A percentile compares a stretch with the other conserved stretches of the same genome.
phyloP scores from a whole-genome alignment of 2,329 filamentous ascomycete species.

The Massarina eburnea region DNA sequence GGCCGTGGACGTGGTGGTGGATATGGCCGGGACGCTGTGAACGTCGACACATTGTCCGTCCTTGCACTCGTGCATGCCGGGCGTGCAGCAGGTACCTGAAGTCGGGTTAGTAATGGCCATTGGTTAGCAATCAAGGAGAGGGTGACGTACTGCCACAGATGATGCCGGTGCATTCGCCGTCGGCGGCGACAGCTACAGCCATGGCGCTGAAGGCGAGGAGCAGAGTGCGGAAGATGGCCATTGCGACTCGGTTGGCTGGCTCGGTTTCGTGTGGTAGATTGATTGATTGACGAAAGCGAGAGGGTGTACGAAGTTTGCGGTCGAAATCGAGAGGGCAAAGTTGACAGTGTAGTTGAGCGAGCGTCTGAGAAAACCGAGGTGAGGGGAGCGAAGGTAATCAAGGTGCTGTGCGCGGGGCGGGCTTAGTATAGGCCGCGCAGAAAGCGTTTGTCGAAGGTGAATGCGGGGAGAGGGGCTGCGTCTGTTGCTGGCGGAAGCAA shows the following conservation, averaged over 20 bases:
- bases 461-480: background rate
- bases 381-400: background rate
- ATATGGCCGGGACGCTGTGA: background rate
- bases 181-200: background rate
- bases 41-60: background rate
- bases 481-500: background rate
- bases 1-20: background rate
- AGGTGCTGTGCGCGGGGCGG: background rate
- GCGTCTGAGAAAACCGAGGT: background rate
- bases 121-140: background rate
- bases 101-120: background rate
- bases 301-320: background rate
- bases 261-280: background rate
- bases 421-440: background rate
- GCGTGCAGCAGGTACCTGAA: background rate
- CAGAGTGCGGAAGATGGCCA: background rate
- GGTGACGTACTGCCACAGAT: background rate
- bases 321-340: background rate
- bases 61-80: background rate
- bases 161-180: background rate
- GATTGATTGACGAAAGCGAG: conserved; percentile 1
- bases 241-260: background rate
- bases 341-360: background rate
- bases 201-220: background rate
- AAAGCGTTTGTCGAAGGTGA: too few species aligned